Percentiles rank a stretch among this genome's conserved stretches.
These are phyloP conservation scores for Umbelopsis vinacea DNA, from an alignment of 192 early-diverging fungal genomes.

Conservation along the genomic window DNA sequence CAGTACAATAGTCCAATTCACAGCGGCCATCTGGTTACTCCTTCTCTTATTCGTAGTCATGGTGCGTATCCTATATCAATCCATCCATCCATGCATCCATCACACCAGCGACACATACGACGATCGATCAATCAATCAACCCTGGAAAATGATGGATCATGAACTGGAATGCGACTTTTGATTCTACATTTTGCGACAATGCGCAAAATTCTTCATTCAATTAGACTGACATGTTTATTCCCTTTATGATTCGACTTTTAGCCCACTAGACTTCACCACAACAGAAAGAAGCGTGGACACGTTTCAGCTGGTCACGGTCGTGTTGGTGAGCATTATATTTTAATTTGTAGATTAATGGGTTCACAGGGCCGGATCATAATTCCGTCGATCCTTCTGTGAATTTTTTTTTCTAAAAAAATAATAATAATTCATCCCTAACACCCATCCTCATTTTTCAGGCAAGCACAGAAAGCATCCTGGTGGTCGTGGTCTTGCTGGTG, in stretches of 20 bases:
- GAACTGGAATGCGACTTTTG: neutral
- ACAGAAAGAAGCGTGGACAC: constrained; percentile 98
- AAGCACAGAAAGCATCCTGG: constrained; percentile 99
- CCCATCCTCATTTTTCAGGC: constrained; percentile 42
- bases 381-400: too few species aligned
- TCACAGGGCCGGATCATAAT: too few species aligned
- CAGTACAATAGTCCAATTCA: neutral
- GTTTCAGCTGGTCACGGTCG: constrained; percentile 99
- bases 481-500: constrained; percentile 99
- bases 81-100: constrained; percentile 15
- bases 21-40: neutral
- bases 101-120: neutral
- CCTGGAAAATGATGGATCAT: neutral
- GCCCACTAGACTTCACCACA: constrained; percentile 86
- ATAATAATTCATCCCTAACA: neutral
- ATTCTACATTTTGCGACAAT: neutral
- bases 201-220: neutral
- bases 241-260: constrained; percentile 22
- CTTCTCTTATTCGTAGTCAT: constrained; percentile 23
- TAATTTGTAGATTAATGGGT: neutral
- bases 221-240: neutral
- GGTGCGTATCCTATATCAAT: constrained; percentile 19
- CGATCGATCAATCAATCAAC: neutral
- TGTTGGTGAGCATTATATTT: constrained; percentile 65
- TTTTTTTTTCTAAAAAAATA: neutral